Percentiles rank a stretch among this genome's conserved stretches.
Conservation (phyloP, 768 basidiomycete genomes). For the Lactarius akahatsu region DNA sequence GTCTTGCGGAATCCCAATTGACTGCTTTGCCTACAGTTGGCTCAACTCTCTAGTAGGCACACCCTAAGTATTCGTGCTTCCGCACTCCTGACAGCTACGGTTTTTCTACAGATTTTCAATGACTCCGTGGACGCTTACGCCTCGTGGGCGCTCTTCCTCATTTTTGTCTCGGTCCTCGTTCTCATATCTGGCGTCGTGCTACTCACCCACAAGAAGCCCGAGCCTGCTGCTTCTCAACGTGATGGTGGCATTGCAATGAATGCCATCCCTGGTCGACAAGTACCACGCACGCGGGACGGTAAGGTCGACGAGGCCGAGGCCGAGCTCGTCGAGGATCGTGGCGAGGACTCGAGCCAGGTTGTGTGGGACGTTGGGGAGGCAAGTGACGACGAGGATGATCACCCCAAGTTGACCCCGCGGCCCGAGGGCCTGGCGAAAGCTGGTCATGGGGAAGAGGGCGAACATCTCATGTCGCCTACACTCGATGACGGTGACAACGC, state of each 20-base stretch:
- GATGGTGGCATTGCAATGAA: conserved; percentile 34
- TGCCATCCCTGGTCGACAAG: conserved; percentile 34
- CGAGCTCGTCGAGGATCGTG: conserved; percentile 35
- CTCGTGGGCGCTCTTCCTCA: conserved; percentile 85
- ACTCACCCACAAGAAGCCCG: conserved; percentile 89
- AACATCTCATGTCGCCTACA: conserved; percentile 42
- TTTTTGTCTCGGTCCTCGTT: conserved; percentile 81
- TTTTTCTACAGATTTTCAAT: conserved; percentile 62
- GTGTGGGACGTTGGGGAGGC: conserved; percentile 75
- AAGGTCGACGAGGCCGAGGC: conserved; percentile 44
- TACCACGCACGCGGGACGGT: conserved; percentile 31
- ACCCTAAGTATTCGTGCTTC: background rate
- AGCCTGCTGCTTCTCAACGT: conserved; percentile 40
- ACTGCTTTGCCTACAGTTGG: conserved; percentile 42
- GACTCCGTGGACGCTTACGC: conserved; percentile 83
- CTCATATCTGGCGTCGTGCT: conserved; percentile 92
- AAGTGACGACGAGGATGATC: conserved; percentile 64
- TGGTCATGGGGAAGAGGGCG: conserved; percentile 38
- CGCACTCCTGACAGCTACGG: background rate
- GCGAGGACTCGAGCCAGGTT: conserved; percentile 44
- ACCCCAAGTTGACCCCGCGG: conserved; percentile 37
- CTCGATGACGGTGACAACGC: conserved; percentile 38
- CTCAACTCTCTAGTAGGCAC: conserved; percentile 52
- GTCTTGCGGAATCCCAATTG: background rate
- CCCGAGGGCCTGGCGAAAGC: conserved; percentile 34